Percentiles rank a stretch among this genome's conserved stretches.
Conservation (phyloP, 768 basidiomycete species). For the Kockovaella imperatae region DNA sequence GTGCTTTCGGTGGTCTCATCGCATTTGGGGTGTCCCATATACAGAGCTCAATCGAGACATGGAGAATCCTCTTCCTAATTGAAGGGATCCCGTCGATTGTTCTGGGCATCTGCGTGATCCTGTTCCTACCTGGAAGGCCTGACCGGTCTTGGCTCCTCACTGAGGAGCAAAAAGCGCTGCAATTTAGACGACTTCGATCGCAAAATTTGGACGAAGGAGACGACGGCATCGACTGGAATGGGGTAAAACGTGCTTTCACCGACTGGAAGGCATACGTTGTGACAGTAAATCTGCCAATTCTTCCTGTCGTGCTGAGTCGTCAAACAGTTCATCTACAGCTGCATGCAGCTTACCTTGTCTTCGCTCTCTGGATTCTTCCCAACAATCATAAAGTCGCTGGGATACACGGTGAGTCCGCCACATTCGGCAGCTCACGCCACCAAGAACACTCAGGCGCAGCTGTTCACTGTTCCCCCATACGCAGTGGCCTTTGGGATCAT, state of each 20-base stretch:
- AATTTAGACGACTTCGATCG: constrained; percentile 41
- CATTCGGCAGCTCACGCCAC: no score
- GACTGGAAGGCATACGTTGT: constrained; percentile 46
- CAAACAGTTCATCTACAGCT: constrained; percentile 20
- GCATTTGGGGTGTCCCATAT: constrained; percentile 35
- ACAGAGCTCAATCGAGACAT: constrained; percentile 25
- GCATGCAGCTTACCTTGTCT: constrained; percentile 42
- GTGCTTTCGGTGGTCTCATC: constrained; percentile 43
- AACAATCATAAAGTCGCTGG: constrained; percentile 46
- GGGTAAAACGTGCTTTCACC: constrained; percentile 41
- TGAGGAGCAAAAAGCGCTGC: constrained; percentile 44
- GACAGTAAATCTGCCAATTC: constrained; percentile 19
- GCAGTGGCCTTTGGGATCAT: constrained; percentile 45
- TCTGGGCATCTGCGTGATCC: constrained; percentile 44
- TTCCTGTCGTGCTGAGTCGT: background rate
- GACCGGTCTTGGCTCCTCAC: constrained; percentile 42
- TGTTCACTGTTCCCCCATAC: constrained; percentile 46
- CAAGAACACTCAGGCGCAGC: constrained; percentile 18
- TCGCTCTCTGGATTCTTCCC: constrained; percentile 43
- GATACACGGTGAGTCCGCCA: no score
- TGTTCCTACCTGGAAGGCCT: constrained; percentile 47
- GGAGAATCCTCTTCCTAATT: constrained; percentile 47
- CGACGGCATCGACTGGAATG: constrained; percentile 45
- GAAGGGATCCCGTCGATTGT: constrained; percentile 45
- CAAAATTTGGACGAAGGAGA: constrained; percentile 31